These are phyloP conservation scores for Arabidopsis arenosa DNA, from an alignment of 345 rosid genomes.

Conservation along the genomic window DNA sequence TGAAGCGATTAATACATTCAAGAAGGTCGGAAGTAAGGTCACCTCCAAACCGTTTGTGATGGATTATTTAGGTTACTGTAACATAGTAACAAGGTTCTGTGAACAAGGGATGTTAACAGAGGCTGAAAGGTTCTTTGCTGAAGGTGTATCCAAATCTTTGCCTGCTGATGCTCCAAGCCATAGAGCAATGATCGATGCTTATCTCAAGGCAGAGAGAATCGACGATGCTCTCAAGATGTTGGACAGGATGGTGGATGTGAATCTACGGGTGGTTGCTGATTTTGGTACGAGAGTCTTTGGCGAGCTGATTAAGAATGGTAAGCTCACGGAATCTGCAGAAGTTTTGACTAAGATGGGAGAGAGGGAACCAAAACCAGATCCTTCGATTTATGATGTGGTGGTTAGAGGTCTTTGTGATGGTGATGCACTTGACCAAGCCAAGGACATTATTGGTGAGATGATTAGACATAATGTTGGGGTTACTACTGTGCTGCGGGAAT, in stretches of 20 bases:
- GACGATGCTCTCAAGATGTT: conserved; percentile 73
- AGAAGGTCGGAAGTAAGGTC: conserved; percentile 70
- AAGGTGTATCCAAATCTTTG: conserved; percentile 65
- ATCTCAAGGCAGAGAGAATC: conserved; percentile 65
- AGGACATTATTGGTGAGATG: conserved; percentile 72
- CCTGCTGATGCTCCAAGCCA: conserved; percentile 76
- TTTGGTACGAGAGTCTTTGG: conserved; percentile 76
- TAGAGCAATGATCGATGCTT: conserved; percentile 78
- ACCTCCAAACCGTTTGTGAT: conserved; percentile 78
- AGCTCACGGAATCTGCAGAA: conserved; percentile 64
- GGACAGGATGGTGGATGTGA: conserved; percentile 74
- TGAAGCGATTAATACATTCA: conserved; percentile 70
- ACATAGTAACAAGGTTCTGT: conserved; percentile 72
- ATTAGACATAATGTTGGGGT: conserved; percentile 65
- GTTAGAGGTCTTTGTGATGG: conserved; percentile 79
- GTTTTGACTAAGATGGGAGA: conserved; percentile 88
- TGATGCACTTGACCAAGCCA: conserved; percentile 60
- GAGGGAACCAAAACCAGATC: conserved; percentile 93
- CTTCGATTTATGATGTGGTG: conserved; percentile 78
- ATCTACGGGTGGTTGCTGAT: conserved; percentile 83
- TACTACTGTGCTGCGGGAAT: conserved; percentile 63
- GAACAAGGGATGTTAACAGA: conserved; percentile 80
- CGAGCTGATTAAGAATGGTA: conserved; percentile 75
- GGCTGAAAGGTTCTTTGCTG: conserved; percentile 67
- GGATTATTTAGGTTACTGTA: conserved; percentile 84